Conservation (phyloP, 805 yeast genomes). For the Grigorovia humatica region DNA sequence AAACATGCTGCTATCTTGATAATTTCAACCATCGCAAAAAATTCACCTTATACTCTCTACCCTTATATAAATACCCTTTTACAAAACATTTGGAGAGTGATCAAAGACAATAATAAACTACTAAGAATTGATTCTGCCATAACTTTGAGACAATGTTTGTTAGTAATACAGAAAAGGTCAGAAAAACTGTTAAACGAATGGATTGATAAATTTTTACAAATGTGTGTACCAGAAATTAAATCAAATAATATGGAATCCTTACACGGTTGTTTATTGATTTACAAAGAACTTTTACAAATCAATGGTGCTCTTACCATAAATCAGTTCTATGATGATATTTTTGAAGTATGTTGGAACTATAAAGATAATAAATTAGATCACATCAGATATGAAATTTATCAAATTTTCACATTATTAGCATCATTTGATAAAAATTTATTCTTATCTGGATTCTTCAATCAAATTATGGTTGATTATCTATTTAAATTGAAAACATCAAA, state of each 20-base stretch:
- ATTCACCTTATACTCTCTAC: slow-evolving; percentile 71
- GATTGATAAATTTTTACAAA: slow-evolving; percentile 56
- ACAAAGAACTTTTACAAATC: slow-evolving; percentile 57
- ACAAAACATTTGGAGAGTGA: slow-evolving; percentile 73
- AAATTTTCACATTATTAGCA: slow-evolving; percentile 69
- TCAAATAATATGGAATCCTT: slow-evolving; percentile 46
- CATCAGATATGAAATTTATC: slow-evolving; percentile 69
- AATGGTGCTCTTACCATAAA: slow-evolving; percentile 58
- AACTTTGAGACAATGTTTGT: slow-evolving; percentile 62
- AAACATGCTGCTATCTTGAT: slow-evolving; percentile 83
- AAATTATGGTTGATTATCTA: slow-evolving; percentile 64
- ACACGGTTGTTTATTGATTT: slow-evolving; percentile 74
- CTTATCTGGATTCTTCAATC: slow-evolving; percentile 68
- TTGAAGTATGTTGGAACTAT: slow-evolving; percentile 59
- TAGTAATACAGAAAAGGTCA: slow-evolving; percentile 69
- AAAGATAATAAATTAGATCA: slow-evolving; percentile 63
- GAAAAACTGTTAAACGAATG: slow-evolving; percentile 55
- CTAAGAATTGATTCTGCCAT: slow-evolving; percentile 74
- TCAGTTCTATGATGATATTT: slow-evolving; percentile 60
- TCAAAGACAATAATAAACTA: slow-evolving; percentile 59
- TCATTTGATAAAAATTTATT: slow-evolving; percentile 61
- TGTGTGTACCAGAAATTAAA: slow-evolving; percentile 44
- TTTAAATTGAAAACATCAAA: slow-evolving; percentile 62
- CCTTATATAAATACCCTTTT: slow-evolving; percentile 64
- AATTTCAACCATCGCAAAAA: slow-evolving; percentile 66